Conservation (phyloP, 129 eudicot species). For the Erigeron canadensis region DNA sequence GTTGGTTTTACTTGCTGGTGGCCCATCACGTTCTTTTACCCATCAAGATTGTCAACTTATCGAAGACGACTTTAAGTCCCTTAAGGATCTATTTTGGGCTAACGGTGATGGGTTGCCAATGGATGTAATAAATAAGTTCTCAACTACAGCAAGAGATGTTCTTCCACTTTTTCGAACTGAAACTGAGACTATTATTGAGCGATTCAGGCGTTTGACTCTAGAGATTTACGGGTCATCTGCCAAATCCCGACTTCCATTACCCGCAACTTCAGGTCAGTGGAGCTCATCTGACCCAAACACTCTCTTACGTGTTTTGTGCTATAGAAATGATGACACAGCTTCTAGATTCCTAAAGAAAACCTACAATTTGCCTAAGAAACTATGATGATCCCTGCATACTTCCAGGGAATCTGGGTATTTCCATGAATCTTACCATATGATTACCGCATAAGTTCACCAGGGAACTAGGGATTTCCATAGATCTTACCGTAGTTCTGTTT, state of each 20-base stretch:
- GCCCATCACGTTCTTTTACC: constrained; percentile 76
- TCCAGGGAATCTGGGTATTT: neutral
- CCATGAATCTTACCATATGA: neutral
- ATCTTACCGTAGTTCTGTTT: neutral
- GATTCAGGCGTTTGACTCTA: constrained; percentile 67
- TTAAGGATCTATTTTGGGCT: constrained; percentile 88
- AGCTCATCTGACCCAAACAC: constrained; percentile 57
- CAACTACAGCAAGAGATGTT: constrained; percentile 66
- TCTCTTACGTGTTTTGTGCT: constrained; percentile 82
- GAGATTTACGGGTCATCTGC: constrained; percentile 88
- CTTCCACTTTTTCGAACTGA: constrained; percentile 73
- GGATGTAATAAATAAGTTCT: constrained; percentile 73
- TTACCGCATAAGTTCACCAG: neutral
- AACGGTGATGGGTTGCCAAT: constrained; percentile 91
- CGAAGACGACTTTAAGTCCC: constrained; percentile 83
- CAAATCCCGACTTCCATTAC: constrained; percentile 78
- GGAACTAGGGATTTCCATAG: neutral
- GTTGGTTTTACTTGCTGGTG: constrained; percentile 92
- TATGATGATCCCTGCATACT: constrained; percentile 17
- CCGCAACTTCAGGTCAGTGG: constrained; percentile 98
- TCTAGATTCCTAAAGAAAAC: constrained; percentile 88
- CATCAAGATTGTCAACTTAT: constrained; percentile 63
- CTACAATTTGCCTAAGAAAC: constrained; percentile 85
- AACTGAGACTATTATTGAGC: constrained; percentile 70
- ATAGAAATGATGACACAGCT: constrained; percentile 89